Evolutionary conservation across 2,329 filamentous ascomycete species (phyloP), one percentile per base, ranked within the genome.

Genomic region (Zymoseptoria ardabiliae): DNA sequence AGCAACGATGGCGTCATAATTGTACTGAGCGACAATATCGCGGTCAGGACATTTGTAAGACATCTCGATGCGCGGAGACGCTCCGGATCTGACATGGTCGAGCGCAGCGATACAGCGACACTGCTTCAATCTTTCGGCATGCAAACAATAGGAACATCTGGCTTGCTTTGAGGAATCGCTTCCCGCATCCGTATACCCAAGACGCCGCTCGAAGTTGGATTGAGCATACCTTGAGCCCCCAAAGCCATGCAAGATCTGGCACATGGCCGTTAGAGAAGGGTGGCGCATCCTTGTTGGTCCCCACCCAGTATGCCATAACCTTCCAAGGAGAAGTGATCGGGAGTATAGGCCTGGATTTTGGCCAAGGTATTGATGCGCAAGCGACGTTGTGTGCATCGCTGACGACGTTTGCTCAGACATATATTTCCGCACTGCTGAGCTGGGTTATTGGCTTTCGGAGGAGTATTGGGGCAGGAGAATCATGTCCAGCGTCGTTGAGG

Each of bases 401-500:
- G 35, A 45, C 35, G 13, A 13, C 13, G 4, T 1, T 11, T 28
- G 11, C 20, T n/a, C 49, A 30, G 75, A 76, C 58, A 65, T 75
- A 17, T 67, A 70, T 17, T 63, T 71, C 4, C 74, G 75, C 57
- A 68, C 66, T 1, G 76, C 72, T 0, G 74, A 77, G 58, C 54
- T 78, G 1, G 76, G 76, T 9, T 78, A 75, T 65, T 79, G 76
- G 77, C 58, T 78, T 10, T 71, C 69, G 17, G 72, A 74, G 56
- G 60, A 61, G 28, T 67, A 67, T 41, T 74, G 73, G 73, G 74
- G 75, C 0, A 58, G 64, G 21, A 66, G 64, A 19, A 65, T 73
- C 28, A 70, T 68, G 64, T 71, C 65, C 1, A 71, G 71, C 57
- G 69, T 69, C 19, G 57, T 75, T n/a, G 62, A 61, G 11, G 72